A percentile compares a stretch with the other conserved stretches of the same genome.
Evolutionary conservation across 2,329 filamentous ascomycete species (phyloP).

Genomic region (Clarireedia paspali): DNA sequence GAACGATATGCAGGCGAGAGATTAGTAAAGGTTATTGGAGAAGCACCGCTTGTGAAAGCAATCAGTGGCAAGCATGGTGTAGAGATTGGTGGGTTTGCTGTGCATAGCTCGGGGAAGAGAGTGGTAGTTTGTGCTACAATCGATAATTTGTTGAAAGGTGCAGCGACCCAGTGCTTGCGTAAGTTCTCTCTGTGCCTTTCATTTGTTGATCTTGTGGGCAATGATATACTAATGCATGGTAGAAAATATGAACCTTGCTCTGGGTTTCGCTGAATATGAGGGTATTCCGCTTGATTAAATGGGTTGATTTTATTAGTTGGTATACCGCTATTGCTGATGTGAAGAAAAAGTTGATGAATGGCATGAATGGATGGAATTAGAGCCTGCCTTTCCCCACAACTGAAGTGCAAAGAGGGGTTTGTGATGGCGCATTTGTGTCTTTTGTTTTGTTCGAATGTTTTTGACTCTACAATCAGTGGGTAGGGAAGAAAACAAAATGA

Average conservation of each 20-base stretch:
- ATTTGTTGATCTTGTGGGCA: not conserved
- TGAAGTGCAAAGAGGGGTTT: too few species aligned
- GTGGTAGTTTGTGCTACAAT: constrained; percentile 93
- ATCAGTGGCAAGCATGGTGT: constrained; percentile 82
- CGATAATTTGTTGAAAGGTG: constrained; percentile 89
- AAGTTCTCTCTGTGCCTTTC: constrained; percentile 36
- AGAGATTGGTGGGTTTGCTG: constrained; percentile 93
- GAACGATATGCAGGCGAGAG: constrained; percentile 94
- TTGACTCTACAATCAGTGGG: too few species aligned
- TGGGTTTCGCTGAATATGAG: constrained; percentile 82
- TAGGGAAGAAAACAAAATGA: too few species aligned
- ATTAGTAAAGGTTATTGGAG: constrained; percentile 85
- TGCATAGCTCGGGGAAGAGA: constrained; percentile 79
- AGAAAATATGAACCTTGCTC: constrained; percentile 92
- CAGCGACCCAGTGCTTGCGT: constrained; percentile 87
- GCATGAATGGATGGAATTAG: too few species aligned
- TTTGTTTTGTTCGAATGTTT: too few species aligned
- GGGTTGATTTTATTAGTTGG: too few species aligned
- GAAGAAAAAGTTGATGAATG: too few species aligned
- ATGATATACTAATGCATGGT: constrained; percentile 11
- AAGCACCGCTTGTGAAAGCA: constrained; percentile 76
- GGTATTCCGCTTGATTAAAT: constrained; percentile 56
- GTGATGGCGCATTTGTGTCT: too few species aligned
- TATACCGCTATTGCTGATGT: too few species aligned
- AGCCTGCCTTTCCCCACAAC: too few species aligned